Conservation (phyloP, 495 filamentous ascomycete species). For the Geopyxis carbonaria region DNA sequence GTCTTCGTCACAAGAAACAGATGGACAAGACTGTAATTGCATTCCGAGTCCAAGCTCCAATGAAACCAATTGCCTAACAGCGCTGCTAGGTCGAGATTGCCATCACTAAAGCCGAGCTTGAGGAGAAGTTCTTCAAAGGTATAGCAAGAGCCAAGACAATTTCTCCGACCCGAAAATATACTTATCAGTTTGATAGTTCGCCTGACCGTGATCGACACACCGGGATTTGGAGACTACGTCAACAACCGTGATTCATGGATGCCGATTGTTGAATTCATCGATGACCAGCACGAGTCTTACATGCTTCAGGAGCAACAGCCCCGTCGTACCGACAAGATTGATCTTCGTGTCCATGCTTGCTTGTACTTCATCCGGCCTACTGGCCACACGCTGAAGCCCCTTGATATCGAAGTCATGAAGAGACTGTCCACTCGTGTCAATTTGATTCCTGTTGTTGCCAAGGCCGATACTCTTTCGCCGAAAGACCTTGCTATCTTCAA, state of each 20-base stretch:
- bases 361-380: constrained; percentile 98
- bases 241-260: constrained; percentile 99
- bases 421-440: constrained; percentile 92
- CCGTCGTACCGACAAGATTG: constrained; percentile 92
- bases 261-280: constrained; percentile 98
- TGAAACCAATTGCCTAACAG: constrained; percentile 1
- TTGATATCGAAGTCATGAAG: constrained; percentile 99
- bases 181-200: no score
- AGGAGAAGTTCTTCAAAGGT: constrained; percentile 99
- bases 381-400: constrained; percentile 92
- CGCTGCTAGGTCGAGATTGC: constrained; percentile 61
- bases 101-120: constrained; percentile 97
- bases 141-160: no score
- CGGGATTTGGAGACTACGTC: constrained; percentile 97
- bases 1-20: constrained; percentile 95
- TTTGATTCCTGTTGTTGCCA: constrained; percentile 92
- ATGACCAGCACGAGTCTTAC: constrained; percentile 99
- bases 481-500: constrained; percentile 83
- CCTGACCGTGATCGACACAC: constrained; percentile 95
- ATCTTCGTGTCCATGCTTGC: constrained; percentile 95
- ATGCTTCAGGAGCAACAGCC: constrained; percentile 99
- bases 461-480: constrained; percentile 93
- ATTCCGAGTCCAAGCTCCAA: background rate
- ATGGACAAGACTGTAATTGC: constrained; percentile 69
- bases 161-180: no score